Evolutionary conservation across 306 rosid species (phyloP).

Genomic region (Malus fusca): DNA sequence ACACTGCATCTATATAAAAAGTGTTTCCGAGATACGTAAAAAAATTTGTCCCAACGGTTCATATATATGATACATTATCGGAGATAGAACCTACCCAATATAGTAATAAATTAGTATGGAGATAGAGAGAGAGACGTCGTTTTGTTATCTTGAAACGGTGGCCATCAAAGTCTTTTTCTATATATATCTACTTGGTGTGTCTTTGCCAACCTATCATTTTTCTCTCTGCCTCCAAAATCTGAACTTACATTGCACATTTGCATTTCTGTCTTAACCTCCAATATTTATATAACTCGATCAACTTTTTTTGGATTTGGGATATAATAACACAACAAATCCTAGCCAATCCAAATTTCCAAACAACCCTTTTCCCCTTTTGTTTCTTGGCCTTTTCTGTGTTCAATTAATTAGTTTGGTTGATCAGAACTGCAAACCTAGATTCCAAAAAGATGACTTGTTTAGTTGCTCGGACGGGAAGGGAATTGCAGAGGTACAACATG

Average conservation of each 20-base stretch:
- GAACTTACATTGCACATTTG: neutral
- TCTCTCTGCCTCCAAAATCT: neutral
- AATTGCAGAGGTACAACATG: conserved; percentile 75
- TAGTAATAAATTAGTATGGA: neutral
- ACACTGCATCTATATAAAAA: too few relatives aligned
- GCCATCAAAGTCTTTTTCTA: neutral
- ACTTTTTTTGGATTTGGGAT: neutral
- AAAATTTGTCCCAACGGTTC: too few relatives aligned
- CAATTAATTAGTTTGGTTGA: neutral
- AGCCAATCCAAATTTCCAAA: neutral
- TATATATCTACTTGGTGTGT: neutral
- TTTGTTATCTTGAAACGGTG: neutral
- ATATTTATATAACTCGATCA: neutral
- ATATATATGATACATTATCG: too few relatives aligned
- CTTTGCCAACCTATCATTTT: neutral
- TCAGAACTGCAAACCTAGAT: neutral
- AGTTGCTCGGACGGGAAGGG: conserved; percentile 84
- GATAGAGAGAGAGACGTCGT: neutral
- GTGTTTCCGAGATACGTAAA: too few relatives aligned
- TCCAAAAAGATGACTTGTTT: conserved; percentile 47
- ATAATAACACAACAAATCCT: neutral
- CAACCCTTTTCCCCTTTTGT: neutral
- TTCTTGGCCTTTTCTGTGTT: neutral
- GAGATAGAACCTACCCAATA: neutral
- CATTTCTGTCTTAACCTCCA: neutral